phyloP scores from a whole-genome alignment of 2,329 filamentous ascomycete species.

The Claviceps fusiformis region DNA sequence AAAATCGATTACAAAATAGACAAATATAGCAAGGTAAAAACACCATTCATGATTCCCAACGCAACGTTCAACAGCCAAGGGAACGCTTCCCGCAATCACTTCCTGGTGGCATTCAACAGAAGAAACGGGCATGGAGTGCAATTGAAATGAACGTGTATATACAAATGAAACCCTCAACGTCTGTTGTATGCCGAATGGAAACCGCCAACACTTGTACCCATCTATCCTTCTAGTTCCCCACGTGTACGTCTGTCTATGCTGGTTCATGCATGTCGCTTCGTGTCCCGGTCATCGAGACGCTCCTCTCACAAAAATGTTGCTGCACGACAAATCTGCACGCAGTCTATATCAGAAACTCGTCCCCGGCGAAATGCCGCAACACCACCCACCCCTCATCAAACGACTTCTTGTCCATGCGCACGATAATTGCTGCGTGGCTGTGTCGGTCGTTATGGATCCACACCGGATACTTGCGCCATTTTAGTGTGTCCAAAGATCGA shows the following conservation, averaged over 20 bases:
- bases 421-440: slow-evolving; percentile 81
- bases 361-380: slow-evolving; percentile 65
- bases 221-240: not conserved
- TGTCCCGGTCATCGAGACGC: too few relatives aligned
- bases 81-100: too few relatives aligned
- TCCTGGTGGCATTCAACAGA: too few relatives aligned
- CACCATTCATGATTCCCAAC: too few relatives aligned
- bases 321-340: too few relatives aligned
- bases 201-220: not conserved
- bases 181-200: not conserved
- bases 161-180: not conserved
- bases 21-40: too few relatives aligned
- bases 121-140: too few relatives aligned
- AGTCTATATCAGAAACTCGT: slow-evolving; percentile 45
- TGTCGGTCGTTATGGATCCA: slow-evolving; percentile 68
- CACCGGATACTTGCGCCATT: slow-evolving; percentile 53
- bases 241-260: not conserved
- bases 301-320: too few relatives aligned
- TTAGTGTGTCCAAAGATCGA: slow-evolving; percentile 53
- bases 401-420: slow-evolving; percentile 50
- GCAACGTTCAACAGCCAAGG: too few relatives aligned
- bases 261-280: too few relatives aligned
- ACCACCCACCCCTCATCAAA: slow-evolving; percentile 71
- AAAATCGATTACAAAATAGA: too few relatives aligned
- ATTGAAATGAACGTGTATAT: not conserved